phyloP scores from a whole-genome alignment of 805 yeast species.

The Candida koratica region DNA sequence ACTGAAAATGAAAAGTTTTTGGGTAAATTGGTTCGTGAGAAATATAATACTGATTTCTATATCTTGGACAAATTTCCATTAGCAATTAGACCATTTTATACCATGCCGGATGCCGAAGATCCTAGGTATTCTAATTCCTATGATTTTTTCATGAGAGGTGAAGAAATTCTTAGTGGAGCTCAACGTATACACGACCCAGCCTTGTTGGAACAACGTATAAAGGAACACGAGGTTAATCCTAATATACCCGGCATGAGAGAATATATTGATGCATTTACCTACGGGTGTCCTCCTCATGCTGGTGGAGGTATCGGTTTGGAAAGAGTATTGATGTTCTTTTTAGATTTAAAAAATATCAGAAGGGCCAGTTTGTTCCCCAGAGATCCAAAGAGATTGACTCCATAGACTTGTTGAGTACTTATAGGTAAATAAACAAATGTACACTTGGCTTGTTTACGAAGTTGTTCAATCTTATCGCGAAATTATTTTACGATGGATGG shows the following conservation, averaged over 20 bases:
- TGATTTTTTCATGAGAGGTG: conserved; percentile 99
- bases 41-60: conserved; percentile 96
- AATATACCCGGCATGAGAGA: conserved; percentile 78
- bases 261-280: conserved; percentile 86
- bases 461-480: neutral
- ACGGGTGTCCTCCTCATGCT: conserved; percentile 98
- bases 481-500: conserved; percentile 13
- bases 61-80: conserved; percentile 97
- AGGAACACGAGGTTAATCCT: conserved; percentile 77
- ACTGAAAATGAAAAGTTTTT: conserved; percentile 94
- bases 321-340: conserved; percentile 97
- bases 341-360: conserved; percentile 95
- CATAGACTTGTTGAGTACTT: conserved; percentile 45
- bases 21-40: conserved; percentile 87
- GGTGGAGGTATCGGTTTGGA: conserved; percentile 99
- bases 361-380: conserved; percentile 99
- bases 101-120: conserved; percentile 96
- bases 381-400: conserved; percentile 92
- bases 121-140: conserved; percentile 93
- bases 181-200: conserved; percentile 97
- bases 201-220: conserved; percentile 76
- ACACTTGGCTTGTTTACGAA: neutral
- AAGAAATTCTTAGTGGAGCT: conserved; percentile 98
- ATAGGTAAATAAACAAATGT: neutral
- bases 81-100: conserved; percentile 95